phyloP scores from a whole-genome alignment of 495 filamentous ascomycete genomes.

The Trichodelitschia bisporula region DNA sequence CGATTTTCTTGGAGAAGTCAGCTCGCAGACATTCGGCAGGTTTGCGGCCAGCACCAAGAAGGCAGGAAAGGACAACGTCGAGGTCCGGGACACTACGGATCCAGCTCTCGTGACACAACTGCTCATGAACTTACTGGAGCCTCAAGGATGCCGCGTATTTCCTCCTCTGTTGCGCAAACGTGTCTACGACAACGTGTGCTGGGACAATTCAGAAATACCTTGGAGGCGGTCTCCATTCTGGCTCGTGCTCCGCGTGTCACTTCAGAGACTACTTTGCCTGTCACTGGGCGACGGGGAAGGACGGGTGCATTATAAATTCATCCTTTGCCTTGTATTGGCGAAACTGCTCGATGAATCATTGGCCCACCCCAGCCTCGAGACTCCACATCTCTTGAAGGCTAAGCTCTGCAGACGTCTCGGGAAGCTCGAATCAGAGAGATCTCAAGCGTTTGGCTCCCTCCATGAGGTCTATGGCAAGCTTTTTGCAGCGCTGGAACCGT shows the following conservation, averaged over 20 bases:
- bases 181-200: constrained; percentile 29
- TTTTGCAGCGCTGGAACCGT: constrained; percentile 5
- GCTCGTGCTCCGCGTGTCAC: constrained; percentile 31
- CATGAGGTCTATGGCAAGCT: constrained; percentile 4
- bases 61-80: constrained; percentile 20
- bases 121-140: constrained; percentile 30
- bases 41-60: constrained; percentile 27
- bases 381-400: constrained; percentile 17
- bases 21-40: constrained; percentile 25
- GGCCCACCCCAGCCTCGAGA: constrained; percentile 11
- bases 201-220: constrained; percentile 18
- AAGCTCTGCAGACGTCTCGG: constrained; percentile 37
- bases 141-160: constrained; percentile 16
- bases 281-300: constrained; percentile 22
- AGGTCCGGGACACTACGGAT: constrained; percentile 28
- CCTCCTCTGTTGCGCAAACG: constrained; percentile 23
- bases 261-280: constrained; percentile 24
- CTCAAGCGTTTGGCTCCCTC: background rate
- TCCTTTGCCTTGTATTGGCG: constrained; percentile 23
- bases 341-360: constrained; percentile 19
- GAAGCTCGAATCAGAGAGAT: constrained; percentile 26
- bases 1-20: constrained; percentile 31
- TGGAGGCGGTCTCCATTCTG: constrained; percentile 33
- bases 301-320: constrained; percentile 29
- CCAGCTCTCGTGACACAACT: constrained; percentile 28